Conservation (phyloP, 352 stramenopile genomes). For the Phytophthora ohioensis region DNA sequence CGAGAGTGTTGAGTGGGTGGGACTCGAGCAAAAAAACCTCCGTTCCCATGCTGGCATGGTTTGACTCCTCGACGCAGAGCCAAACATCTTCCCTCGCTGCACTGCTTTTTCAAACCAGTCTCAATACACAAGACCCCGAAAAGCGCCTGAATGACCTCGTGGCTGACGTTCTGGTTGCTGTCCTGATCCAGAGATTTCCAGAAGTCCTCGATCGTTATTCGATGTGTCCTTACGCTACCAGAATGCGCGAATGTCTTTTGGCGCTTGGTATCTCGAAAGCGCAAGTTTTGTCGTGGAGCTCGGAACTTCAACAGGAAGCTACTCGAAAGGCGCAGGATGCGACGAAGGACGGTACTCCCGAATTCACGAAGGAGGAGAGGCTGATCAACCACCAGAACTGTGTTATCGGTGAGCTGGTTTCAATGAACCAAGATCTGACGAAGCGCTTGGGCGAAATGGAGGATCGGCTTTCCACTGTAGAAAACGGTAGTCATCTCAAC, state of each 20-base stretch:
- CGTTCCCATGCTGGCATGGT: not conserved
- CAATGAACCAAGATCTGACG: too few relatives aligned
- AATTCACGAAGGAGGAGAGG: constrained; percentile 1
- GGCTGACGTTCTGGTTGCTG: not conserved
- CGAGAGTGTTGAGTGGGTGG: constrained; percentile 1
- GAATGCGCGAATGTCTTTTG: too few relatives aligned
- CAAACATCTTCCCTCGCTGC: too few relatives aligned
- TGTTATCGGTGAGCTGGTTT: not conserved
- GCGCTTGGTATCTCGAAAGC: too few relatives aligned
- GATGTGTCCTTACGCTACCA: too few relatives aligned
- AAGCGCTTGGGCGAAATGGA: not conserved
- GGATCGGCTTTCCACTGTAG: not conserved
- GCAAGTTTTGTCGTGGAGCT: not conserved
- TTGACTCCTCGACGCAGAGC: too few relatives aligned
- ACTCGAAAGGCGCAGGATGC: not conserved
- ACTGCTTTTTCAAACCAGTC: not conserved
- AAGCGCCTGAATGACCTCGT: constrained; percentile 6
- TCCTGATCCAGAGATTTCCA: too few relatives aligned
- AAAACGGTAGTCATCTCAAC: not conserved
- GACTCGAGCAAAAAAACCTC: not conserved
- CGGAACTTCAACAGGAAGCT: constrained; percentile 5
- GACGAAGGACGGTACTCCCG: not conserved
- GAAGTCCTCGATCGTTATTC: too few relatives aligned
- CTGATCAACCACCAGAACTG: constrained; percentile 20
- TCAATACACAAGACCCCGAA: constrained; percentile 12